A percentile compares a stretch with the other conserved stretches of the same genome.
phyloP scores from a whole-genome alignment of 352 stramenopile genomes.

The Phytophthora sp. region DNA sequence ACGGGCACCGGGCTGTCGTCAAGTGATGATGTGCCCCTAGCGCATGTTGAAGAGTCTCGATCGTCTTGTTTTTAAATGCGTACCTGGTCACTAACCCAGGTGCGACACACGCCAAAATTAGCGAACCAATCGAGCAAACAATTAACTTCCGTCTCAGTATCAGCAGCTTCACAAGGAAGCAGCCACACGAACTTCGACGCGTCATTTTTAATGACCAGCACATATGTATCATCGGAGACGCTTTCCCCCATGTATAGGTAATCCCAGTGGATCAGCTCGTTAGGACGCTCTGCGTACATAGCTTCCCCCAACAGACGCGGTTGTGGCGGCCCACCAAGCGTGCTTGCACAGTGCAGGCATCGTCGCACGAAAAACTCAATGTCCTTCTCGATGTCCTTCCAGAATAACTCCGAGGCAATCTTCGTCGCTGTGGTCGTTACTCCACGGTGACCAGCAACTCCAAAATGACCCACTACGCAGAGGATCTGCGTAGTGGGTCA shows the following conservation, averaged over 20 bases:
- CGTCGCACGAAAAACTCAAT: not conserved
- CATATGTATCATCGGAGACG: not conserved
- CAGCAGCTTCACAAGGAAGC: not conserved
- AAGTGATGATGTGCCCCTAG: conserved; percentile 36
- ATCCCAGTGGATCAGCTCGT: not conserved
- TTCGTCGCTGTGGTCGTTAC: too few species aligned
- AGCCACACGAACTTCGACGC: conserved; percentile 8
- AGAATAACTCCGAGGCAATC: not conserved
- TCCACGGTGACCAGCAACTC: not conserved
- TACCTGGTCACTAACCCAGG: conserved; percentile 40
- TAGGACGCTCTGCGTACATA: conserved; percentile 1
- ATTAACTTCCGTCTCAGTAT: not conserved
- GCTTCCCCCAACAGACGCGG: not conserved
- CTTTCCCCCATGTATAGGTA: not conserved
- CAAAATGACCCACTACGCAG: not conserved
- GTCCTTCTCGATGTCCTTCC: not conserved
- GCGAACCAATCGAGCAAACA: conserved; percentile 12
- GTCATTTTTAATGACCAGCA: not conserved
- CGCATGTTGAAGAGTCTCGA: conserved; percentile 15
- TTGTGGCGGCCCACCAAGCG: not conserved
- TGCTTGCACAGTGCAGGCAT: conserved; percentile 13
- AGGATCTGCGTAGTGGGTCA: too few species aligned
- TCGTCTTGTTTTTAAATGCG: conserved; percentile 45
- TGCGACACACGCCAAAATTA: conserved; percentile 5
- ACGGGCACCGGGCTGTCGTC: conserved; percentile 11